Percentiles rank a stretch among this genome's conserved stretches.
phyloP scores from a whole-genome alignment of 2,329 filamentous ascomycete species.

The Aspergillus sp. region DNA sequence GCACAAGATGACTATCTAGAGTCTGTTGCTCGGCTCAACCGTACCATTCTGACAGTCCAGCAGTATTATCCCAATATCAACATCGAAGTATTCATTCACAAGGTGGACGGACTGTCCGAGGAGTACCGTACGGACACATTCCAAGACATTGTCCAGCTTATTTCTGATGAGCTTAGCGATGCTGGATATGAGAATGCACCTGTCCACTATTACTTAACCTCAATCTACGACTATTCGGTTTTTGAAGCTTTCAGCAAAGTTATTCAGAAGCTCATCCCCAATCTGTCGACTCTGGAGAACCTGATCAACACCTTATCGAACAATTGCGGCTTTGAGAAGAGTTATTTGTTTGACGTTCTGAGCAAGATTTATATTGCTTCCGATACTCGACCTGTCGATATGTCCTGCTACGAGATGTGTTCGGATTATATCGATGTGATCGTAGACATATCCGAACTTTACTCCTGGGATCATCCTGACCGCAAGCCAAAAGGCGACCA shows the following conservation, averaged over 20 bases:
- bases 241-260: slow-evolving; percentile 99
- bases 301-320: slow-evolving; percentile 92
- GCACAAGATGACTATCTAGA: slow-evolving; percentile 97
- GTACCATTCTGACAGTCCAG: slow-evolving; percentile 85
- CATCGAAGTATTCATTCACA: slow-evolving; percentile 98
- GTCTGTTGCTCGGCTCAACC: slow-evolving; percentile 80
- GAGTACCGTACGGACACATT: slow-evolving; percentile 96
- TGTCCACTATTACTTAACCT: slow-evolving; percentile 92
- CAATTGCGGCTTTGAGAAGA: slow-evolving; percentile 94
- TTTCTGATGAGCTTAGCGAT: slow-evolving; percentile 93
- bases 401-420: slow-evolving; percentile 96
- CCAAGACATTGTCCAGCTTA: slow-evolving; percentile 92
- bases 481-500: slow-evolving; percentile 45
- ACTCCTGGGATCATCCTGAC: slow-evolving; percentile 66
- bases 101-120: slow-evolving; percentile 94
- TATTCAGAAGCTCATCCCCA: slow-evolving; percentile 94
- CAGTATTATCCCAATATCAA: slow-evolving; percentile 90
- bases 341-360: slow-evolving; percentile 94
- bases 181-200: slow-evolving; percentile 90
- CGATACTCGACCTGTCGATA: slow-evolving; percentile 88
- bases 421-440: slow-evolving; percentile 99
- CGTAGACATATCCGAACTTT: slow-evolving; percentile 93
- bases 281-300: slow-evolving; percentile 87
- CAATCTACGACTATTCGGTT: slow-evolving; percentile 97
- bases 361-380: slow-evolving; percentile 99